A percentile compares a stretch with the other conserved stretches of the same genome.
Conservation (phyloP, 371 early-diverging fungal species). For the Rhizomucor pusillus region DNA sequence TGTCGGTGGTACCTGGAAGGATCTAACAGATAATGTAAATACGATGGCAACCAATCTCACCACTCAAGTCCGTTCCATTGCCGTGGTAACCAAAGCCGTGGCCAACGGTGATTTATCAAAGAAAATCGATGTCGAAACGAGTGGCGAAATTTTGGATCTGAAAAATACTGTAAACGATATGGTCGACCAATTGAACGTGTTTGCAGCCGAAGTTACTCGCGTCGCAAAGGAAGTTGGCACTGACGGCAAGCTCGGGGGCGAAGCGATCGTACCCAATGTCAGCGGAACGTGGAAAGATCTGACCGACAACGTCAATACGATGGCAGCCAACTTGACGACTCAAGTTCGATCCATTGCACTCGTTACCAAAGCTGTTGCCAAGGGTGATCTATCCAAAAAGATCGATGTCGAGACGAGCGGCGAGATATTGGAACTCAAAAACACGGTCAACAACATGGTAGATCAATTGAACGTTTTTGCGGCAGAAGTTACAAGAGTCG, state of each 20-base stretch:
- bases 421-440: constrained; percentile 61
- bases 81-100: constrained; percentile 48
- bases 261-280: constrained; percentile 31
- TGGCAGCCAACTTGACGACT: constrained; percentile 40
- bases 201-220: constrained; percentile 38
- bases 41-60: constrained; percentile 49
- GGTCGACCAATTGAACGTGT: constrained; percentile 40
- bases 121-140: constrained; percentile 55
- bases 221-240: constrained; percentile 45
- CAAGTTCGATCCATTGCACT: constrained; percentile 51
- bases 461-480: constrained; percentile 39
- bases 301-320: constrained; percentile 45
- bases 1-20: constrained; percentile 52
- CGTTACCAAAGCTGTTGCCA: constrained; percentile 49
- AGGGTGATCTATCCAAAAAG: constrained; percentile 53
- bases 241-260: constrained; percentile 37
- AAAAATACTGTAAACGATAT: constrained; percentile 40
- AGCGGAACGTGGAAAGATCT: constrained; percentile 48
- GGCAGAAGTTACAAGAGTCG: constrained; percentile 36
- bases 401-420: constrained; percentile 62
- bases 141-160: constrained; percentile 62
- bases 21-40: constrained; percentile 51
- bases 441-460: constrained; percentile 68
- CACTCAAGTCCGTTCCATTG: constrained; percentile 50
- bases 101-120: constrained; percentile 57